Base-by-base conservation (phyloP, 106 monocot genomes). In the Platanthera zijinensis region DNA sequence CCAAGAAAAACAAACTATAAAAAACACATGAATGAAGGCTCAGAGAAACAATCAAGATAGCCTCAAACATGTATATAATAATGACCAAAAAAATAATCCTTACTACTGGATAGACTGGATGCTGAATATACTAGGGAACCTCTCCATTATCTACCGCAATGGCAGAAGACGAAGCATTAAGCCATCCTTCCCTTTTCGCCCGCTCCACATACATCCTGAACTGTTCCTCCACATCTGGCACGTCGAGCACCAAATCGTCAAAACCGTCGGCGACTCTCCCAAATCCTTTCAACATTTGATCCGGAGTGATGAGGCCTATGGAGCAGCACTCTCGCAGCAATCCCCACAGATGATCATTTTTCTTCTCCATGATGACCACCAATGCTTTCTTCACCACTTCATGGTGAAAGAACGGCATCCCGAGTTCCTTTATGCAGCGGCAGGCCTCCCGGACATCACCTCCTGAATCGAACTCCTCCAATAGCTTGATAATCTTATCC, bases 361-460 rank as follows among this genome's bases (percentile, higher is more conserved):
- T 90, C 78, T 83, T 90, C 80, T 88, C 94, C 84, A 94, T 94
- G 8, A 83, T 69, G 21, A n/a, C 80, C 22, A 87, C 84, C 74
- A 94, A 53, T 15, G 88, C 88, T 69, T 85, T 94, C 86, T 94
- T 94, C 1, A 94, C 88, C 1, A 90, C 86, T 72, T 94, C 94
- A 69, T 94, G 94, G 77, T 90, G 88, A 78, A 94, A 94, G 74
- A 94, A 94, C 2, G 94, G 90, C 94, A 94, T 89, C 0, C 88
- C 94, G 10, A 94, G 81, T 52, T 90, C 90, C 77, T 88, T 88
- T 69, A 90, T 89, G 82, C 94, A 94, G n/a, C 81, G 84, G 51
- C 88, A 90, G 13, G 94, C 94, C 62, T 94, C 94, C 6, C 64
- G 14, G 14, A 85, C 7, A 39, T 90, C 94, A 8, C 94, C 94